Percentiles rank a stretch among this genome's conserved stretches.
These are phyloP conservation scores for Saccharomyces mikatae DNA, from an alignment of 805 yeast species.

Conservation along the genomic window DNA sequence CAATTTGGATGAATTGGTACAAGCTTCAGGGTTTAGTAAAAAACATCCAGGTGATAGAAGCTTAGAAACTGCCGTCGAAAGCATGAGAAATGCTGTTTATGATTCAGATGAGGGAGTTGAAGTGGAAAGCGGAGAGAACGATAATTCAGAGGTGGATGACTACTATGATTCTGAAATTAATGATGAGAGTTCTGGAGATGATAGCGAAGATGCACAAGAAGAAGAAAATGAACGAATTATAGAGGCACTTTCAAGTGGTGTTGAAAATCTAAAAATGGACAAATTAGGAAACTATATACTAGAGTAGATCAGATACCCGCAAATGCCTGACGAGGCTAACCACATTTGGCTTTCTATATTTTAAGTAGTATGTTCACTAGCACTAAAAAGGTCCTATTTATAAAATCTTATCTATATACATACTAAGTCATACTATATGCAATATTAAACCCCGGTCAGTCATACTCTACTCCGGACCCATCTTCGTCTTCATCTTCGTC, in stretches of 20 bases:
- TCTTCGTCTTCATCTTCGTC: slow-evolving; percentile 19
- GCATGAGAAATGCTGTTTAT: slow-evolving; percentile 45
- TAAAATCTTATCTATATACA: not conserved
- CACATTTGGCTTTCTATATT: not conserved
- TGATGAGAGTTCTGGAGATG: slow-evolving; percentile 26
- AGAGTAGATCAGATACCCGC: slow-evolving; percentile 31
- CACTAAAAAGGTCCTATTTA: not conserved
- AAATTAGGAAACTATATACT: slow-evolving; percentile 73
- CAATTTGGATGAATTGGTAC: slow-evolving; percentile 73
- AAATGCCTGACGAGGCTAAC: not conserved
- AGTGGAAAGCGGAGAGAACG: slow-evolving; percentile 23
- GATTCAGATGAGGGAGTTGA: slow-evolving; percentile 41
- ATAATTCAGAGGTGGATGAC: slow-evolving; percentile 23
- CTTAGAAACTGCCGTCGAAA: slow-evolving; percentile 65
- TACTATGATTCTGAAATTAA: slow-evolving; percentile 27
- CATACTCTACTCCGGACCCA: slow-evolving; percentile 33
- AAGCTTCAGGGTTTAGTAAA: slow-evolving; percentile 78
- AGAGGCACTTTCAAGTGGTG: slow-evolving; percentile 59
- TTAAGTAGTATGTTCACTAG: not conserved
- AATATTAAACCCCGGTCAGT: slow-evolving; percentile 8
- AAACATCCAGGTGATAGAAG: slow-evolving; percentile 50
- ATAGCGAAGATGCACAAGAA: slow-evolving; percentile 30
- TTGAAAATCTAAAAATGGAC: slow-evolving; percentile 65
- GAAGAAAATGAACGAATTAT: slow-evolving; percentile 56
- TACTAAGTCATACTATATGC: not conserved